Evolutionary conservation across 192 early-diverging fungal genomes (phyloP).

Genomic region (Entomortierella chlamydospora): DNA sequence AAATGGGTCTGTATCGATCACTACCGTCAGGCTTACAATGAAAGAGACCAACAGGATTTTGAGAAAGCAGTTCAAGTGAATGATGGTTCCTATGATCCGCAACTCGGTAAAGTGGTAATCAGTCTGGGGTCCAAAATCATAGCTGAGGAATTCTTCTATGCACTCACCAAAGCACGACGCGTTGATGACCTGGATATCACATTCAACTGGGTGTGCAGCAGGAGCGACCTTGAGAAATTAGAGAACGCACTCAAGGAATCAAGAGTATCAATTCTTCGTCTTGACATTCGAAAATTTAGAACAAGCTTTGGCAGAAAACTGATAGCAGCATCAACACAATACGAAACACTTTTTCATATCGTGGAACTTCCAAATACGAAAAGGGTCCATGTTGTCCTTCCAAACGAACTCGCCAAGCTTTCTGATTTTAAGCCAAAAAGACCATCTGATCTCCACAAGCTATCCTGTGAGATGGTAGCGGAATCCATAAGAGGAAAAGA

Average conservation of each 20-base stretch:
- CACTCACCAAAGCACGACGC: not conserved
- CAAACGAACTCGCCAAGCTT: not conserved
- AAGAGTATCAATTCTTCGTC: not conserved
- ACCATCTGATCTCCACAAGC: not conserved
- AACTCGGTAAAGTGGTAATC: not conserved
- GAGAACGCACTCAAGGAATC: not conserved
- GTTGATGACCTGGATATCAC: constrained; percentile 4
- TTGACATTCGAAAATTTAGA: not conserved
- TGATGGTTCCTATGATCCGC: not conserved
- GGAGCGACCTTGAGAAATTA: not conserved
- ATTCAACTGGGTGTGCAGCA: not conserved
- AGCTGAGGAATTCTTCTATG: not conserved
- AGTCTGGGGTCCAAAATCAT: not conserved
- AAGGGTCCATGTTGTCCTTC: not conserved
- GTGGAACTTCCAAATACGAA: not conserved
- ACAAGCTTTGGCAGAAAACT: not conserved
- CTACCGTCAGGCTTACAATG: not conserved
- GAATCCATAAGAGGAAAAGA: not conserved
- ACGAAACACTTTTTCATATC: not conserved
- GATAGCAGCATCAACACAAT: not conserved
- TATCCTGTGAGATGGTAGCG: not conserved
- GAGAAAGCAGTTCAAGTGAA: not conserved
- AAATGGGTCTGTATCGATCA: too few species aligned
- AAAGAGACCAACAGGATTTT: not conserved
- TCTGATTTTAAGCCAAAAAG: not conserved